A percentile compares a stretch with the other conserved stretches of the same genome.
phyloP scores from a whole-genome alignment of 192 early-diverging fungal genomes.

The Coemansia sp. region DNA sequence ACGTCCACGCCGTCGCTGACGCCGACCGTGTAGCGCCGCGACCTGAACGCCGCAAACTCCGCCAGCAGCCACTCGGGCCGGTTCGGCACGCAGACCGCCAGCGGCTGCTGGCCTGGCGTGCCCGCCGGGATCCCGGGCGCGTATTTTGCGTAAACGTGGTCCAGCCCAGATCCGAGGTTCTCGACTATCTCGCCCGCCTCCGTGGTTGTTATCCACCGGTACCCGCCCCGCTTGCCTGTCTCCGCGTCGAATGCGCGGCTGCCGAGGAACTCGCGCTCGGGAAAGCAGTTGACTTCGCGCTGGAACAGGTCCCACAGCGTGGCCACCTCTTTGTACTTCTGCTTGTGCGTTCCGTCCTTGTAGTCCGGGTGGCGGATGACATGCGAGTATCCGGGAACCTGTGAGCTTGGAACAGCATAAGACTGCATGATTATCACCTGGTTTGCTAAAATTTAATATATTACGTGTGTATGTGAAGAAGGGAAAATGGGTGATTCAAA shows the following conservation, averaged over 20 bases:
- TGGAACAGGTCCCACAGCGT: constrained; percentile 35
- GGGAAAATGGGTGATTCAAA: not conserved
- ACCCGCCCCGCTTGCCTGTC: constrained; percentile 10
- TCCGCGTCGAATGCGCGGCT: constrained; percentile 1
- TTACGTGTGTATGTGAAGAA: not conserved
- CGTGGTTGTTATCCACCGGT: constrained; percentile 54
- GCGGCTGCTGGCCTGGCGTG: constrained; percentile 31
- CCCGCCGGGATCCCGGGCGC: not conserved
- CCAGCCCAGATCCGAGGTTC: constrained; percentile 60
- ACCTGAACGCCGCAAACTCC: constrained; percentile 62
- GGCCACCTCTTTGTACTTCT: constrained; percentile 19
- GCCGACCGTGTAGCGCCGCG: constrained; percentile 63
- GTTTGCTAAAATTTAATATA: not conserved
- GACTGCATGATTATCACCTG: constrained; percentile 44
- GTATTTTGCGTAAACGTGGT: constrained; percentile 61
- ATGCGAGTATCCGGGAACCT: constrained; percentile 28
- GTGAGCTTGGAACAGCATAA: constrained; percentile 34
- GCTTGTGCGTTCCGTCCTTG: constrained; percentile 34
- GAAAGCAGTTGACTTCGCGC: constrained; percentile 11
- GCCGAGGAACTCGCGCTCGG: constrained; percentile 31
- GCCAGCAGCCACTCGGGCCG: constrained; percentile 70
- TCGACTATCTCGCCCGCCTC: constrained; percentile 62
- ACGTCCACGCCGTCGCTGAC: constrained; percentile 77
- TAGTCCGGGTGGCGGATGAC: constrained; percentile 24
- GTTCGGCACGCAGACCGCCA: constrained; percentile 70